A percentile compares a stretch with the other conserved stretches of the same genome.
These are phyloP conservation scores for Madurella mycetomatis DNA, from an alignment of 2,329 filamentous ascomycete genomes.

Conservation along the genomic window DNA sequence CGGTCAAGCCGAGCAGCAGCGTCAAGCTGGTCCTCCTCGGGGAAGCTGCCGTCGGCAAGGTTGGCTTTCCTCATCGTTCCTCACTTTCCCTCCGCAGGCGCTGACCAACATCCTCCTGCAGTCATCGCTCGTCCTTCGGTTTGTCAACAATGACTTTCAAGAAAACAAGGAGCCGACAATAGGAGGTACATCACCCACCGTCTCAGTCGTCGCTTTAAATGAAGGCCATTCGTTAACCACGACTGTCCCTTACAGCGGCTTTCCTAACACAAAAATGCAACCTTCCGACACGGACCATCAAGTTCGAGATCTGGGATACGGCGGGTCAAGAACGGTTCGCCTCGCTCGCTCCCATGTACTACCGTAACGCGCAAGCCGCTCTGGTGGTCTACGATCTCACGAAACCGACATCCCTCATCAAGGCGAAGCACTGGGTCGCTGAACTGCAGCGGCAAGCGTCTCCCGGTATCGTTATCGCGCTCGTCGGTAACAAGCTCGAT, in stretches of 20 bases:
- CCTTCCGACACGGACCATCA: slow-evolving; percentile 85
- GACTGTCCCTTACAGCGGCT: slow-evolving; percentile 57
- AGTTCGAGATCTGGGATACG: slow-evolving; percentile 97
- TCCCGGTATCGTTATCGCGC: slow-evolving; percentile 91
- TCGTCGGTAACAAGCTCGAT: slow-evolving; percentile 96
- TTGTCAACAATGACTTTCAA: slow-evolving; percentile 99
- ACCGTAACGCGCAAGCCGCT: slow-evolving; percentile 95
- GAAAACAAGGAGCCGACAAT: slow-evolving; percentile 99
- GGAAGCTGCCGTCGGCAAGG: slow-evolving; percentile 98
- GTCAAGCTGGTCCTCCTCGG: slow-evolving; percentile 98
- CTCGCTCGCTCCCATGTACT: slow-evolving; percentile 97
- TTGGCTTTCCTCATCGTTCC: slow-evolving; percentile 38
- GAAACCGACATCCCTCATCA: slow-evolving; percentile 89
- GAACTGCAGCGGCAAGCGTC: slow-evolving; percentile 95
- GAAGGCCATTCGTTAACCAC: slow-evolving; percentile 1
- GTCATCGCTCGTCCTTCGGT: slow-evolving; percentile 96
- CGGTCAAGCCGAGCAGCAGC: slow-evolving; percentile 96
- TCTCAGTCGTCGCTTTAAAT: neutral
- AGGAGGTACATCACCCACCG: slow-evolving; percentile 61
- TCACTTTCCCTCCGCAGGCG: slow-evolving; percentile 11
- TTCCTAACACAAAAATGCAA: slow-evolving; percentile 99
- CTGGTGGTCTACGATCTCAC: slow-evolving; percentile 98
- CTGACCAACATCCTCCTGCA: slow-evolving; percentile 35
- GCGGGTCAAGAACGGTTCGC: slow-evolving; percentile 97
- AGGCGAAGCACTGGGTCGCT: slow-evolving; percentile 98